Base-by-base conservation (phyloP, 1,284 basidiomycete species). In the Pseudozyma pruni region DNA sequence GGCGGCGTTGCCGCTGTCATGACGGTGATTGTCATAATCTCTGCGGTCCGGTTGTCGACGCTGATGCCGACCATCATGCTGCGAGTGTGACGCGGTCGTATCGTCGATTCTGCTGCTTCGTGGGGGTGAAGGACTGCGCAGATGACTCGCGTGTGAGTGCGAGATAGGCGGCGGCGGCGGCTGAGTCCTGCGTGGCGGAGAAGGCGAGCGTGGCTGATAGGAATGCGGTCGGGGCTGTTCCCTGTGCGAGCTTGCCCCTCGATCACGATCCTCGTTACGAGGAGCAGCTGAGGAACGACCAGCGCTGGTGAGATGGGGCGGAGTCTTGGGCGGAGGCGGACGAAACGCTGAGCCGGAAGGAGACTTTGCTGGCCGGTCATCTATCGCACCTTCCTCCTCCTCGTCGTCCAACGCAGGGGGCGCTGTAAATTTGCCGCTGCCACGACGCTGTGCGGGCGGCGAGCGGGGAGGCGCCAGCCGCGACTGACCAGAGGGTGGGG, bases 381-480 rank as follows among this genome's bases (percentile, higher is more conserved):
- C 43, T 10, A 71, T 64, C 2, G 68, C 68, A n/a, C 68, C 68
- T 44, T 71, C 68, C n/a, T 71, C 68, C 8, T 63, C 60, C 14
- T 71, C 67, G 34, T 70, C 68, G 23, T 60, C 57, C 14, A n/a
- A n/a, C n/a, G 58, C 42, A 33, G 20, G 29, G 13, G 35, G 20
- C n/a, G 45, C 33, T 20, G 41, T n/a, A 42, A 42, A 14, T 22
- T 27, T 31, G 37, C 14, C n/a, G 37, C 38, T 58, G 23, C 33
- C 32, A 8, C 13, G 38, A 3, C 39, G 37, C 27, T 49, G 54
- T 29, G 32, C 11, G 10, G 39, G 19, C 9, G 35, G 25, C 29
- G 35, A 25, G 3, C 40, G 40, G 27, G 37, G 46, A 14, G 46
- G 20, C 34, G 35, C 39, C 25, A n/a, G n/a, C n/a, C n/a, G n/a